Evolutionary conservation across 306 rosid species (phyloP).

Genomic region (Adenanthera pavonina): DNA sequence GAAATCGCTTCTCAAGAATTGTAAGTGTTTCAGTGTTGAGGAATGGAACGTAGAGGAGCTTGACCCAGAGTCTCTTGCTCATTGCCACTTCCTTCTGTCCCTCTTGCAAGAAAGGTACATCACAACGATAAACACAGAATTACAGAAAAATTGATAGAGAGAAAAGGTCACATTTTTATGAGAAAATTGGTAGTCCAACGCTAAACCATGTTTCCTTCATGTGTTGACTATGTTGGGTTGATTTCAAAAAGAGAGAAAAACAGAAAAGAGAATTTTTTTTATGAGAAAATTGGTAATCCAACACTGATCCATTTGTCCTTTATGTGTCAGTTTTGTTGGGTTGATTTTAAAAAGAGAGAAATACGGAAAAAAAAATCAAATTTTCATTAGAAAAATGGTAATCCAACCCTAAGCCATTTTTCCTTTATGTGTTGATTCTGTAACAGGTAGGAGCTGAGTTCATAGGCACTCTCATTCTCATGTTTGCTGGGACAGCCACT

Average conservation of each 20-base stretch:
- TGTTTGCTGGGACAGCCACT: constrained; percentile 75
- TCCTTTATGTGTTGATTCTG: constrained; percentile 1
- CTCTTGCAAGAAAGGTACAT: constrained; percentile 79
- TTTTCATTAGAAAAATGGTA: not conserved
- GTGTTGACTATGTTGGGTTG: not conserved
- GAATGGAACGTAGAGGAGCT: constrained; percentile 70
- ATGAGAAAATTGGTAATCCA: constrained; percentile 1
- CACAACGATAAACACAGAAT: not conserved
- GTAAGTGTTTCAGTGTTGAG: constrained; percentile 63
- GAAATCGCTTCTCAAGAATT: constrained; percentile 64
- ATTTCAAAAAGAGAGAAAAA: not conserved
- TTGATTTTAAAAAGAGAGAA: not conserved
- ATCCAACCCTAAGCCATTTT: constrained; percentile 18
- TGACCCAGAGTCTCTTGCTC: constrained; percentile 65
- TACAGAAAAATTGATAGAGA: not conserved
- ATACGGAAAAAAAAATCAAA: not conserved
- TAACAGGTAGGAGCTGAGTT: constrained; percentile 93
- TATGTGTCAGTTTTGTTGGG: not conserved
- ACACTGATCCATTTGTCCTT: constrained; percentile 25
- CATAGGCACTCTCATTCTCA: constrained; percentile 73
- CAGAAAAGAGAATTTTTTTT: not conserved
- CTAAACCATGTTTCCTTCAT: constrained; percentile 24
- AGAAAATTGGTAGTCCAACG: not conserved
- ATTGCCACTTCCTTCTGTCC: constrained; percentile 65
- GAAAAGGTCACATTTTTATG: not conserved